Evolutionary conservation across 2,329 filamentous ascomycete genomes (phyloP).

Genomic region (Parascedosporium putredinis): DNA sequence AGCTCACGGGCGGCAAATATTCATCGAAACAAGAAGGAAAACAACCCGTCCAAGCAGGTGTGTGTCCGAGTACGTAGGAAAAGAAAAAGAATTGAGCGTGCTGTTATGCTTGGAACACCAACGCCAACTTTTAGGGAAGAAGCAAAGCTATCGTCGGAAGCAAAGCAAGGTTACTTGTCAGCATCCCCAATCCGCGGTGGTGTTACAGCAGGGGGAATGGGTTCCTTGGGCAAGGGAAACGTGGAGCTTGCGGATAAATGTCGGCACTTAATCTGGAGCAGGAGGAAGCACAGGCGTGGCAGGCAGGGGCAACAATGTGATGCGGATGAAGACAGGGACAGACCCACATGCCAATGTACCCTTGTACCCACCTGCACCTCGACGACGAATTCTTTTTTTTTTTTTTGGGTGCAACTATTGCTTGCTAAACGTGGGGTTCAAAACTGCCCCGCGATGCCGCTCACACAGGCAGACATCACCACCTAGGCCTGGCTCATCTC

Average conservation of each 20-base stretch:
- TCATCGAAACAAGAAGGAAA: constrained; percentile 1
- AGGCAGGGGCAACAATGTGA: background rate
- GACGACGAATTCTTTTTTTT: too few relatives aligned
- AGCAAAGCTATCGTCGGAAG: background rate
- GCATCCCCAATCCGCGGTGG: too few relatives aligned
- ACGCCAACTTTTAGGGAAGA: background rate
- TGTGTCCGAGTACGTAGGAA: too few relatives aligned
- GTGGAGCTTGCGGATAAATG: constrained; percentile 2
- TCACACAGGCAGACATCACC: background rate
- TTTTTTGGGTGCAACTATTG: too few relatives aligned
- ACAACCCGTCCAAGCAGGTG: constrained; percentile 5
- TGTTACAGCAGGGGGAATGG: too few relatives aligned
- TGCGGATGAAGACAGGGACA: background rate
- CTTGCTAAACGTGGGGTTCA: background rate
- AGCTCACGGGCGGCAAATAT: background rate
- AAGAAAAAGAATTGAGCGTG: background rate
- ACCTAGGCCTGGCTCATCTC: constrained; percentile 4
- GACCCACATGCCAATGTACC: background rate
- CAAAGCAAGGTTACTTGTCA: background rate
- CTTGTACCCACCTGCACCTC: too few relatives aligned
- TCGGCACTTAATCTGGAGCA: constrained; percentile 1
- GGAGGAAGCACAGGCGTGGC: too few relatives aligned
- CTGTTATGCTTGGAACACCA: background rate
- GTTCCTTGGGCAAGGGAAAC: constrained; percentile 2
- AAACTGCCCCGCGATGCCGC: background rate